Evolutionary conservation across 2,329 filamentous ascomycete species (phyloP), one percentile per base, ranked within the genome.

Genomic region (Penicillium olsonii): DNA sequence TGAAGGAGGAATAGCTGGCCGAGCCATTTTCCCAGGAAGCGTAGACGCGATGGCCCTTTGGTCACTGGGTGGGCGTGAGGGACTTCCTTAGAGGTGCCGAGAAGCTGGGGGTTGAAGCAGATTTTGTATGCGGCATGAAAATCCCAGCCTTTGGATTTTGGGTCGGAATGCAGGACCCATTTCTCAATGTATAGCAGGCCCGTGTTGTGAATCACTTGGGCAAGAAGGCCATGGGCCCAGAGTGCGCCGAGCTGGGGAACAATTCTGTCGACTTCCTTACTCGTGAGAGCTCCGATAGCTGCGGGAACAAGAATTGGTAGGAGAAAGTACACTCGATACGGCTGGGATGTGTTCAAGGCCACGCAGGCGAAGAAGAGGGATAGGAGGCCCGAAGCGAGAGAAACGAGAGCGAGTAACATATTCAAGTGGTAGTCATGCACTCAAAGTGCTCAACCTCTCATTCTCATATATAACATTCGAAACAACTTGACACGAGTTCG

Each of bases 121-220:
- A 45, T 45, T 11, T 45, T 45, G 33, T 45, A 45, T 10, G 42
- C 42, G 7, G 31, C 42, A 19, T 15, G 42, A 24, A 45, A 14
- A 37, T 45, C 29, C 42, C 42, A 45, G 8, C 14, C 15, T 37
- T 35, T 6, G 7, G 7, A 6, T 4, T 22, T 9, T 4, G 5
- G 8, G 8, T 9, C 18, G 19, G 29, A 11, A 2, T 35, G 42
- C 18, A 45, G 24, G 8, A 8, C 15, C 42, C 42, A 45, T 37
- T 45, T 5, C 11, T 45, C 42, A 17, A 37, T 22, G 18, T 45
- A 45, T 8, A 45, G 31, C n/a, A 45, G 11, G 14, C 31, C n/a
- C 5, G 19, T 45, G n/a, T 18, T 45, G 17, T 45, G 27, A 7
- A 20, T n/a, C 14, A 45, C 29, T 7, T 45, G 42, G 6, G 34